Base-by-base conservation (phyloP, 2,329 filamentous ascomycete species). In the Lachnum nothofagi region DNA sequence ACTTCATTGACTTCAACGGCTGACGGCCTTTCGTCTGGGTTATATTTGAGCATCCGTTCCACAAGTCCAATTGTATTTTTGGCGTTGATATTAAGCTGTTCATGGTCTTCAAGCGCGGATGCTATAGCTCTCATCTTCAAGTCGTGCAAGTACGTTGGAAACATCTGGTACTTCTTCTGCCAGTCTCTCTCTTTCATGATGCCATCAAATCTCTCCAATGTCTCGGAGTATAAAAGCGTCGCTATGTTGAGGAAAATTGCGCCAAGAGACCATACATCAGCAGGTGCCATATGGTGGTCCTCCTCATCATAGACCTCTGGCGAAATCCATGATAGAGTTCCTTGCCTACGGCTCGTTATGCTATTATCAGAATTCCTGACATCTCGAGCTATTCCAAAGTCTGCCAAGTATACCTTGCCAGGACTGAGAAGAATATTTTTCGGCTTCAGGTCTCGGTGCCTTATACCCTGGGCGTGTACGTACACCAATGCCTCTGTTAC, bases 31-130 rank as follows among this genome's bases (percentile, higher is more conserved):
- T 77, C 72, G 25, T 68, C 66, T 0, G 78, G 73, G 33, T 72
- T 67, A 22, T 67, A 68, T 10, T 75, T 69, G 24, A 81, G 65
- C 78, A 81, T 81, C 20, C 68, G 66, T 35, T 74, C 71, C 1
- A 78, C 72, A 42, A 76, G 56, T 12, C 60, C 60, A 9, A 73
- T 54, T 8, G 72, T 54, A 40, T 73, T 71, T 27, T 69, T 68
- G 0, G 71, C 48, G 25, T 56, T 52, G 25, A 53, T 56, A 23
- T 7, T 53, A 7, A 49, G 51, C 9, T 38, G 41, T 23, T 60
- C 53, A 10, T 53, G 44, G 20, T 49, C 49, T 17, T 47, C 53
- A n/a, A 56, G 38, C 7, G 44, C 50, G 16, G 52, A 55, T 3
- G 34, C 17, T 3, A 50, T 44, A 10, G 53, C 58, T 16, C 42